Evolutionary conservation across 2,329 filamentous ascomycete genomes (phyloP).

Genomic region (Pestalotiopsis sp.): DNA sequence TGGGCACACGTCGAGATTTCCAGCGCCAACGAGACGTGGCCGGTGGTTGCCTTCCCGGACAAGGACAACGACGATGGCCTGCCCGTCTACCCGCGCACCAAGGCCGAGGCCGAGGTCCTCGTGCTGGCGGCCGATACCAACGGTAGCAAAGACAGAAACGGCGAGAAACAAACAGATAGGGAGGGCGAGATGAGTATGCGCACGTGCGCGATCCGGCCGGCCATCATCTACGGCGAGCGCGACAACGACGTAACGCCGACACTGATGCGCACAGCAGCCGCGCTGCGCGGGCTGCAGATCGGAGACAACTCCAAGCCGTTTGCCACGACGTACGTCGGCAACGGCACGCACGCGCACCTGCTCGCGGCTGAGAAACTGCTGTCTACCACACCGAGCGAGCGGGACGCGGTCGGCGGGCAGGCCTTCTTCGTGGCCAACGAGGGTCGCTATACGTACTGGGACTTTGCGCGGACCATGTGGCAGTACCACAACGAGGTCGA

Average conservation of each 20-base stretch:
- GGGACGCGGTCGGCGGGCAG: constrained; percentile 1
- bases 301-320: not conserved
- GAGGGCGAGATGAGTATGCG: not conserved
- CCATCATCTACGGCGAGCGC: constrained; percentile 5
- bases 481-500: not conserved
- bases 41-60: not conserved
- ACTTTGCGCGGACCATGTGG: constrained; percentile 7
- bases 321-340: constrained; percentile 1
- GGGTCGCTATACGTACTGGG: not conserved
- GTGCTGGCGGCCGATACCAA: not conserved
- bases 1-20: not conserved
- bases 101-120: not conserved
- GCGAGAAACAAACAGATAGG: too few species aligned
- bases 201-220: not conserved
- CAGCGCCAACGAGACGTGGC: constrained; percentile 8
- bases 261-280: not conserved
- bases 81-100: not conserved
- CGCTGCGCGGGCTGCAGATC: not conserved
- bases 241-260: constrained; percentile 9
- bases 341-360: constrained; percentile 10
- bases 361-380: constrained; percentile 10
- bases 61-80: not conserved
- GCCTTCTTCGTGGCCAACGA: constrained; percentile 10
- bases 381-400: not conserved
- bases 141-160: not conserved